Evolutionary conservation across 2,329 filamentous ascomycete species (phyloP), one percentile per base, ranked within the genome.

Genomic region (Claviceps pusilla): DNA sequence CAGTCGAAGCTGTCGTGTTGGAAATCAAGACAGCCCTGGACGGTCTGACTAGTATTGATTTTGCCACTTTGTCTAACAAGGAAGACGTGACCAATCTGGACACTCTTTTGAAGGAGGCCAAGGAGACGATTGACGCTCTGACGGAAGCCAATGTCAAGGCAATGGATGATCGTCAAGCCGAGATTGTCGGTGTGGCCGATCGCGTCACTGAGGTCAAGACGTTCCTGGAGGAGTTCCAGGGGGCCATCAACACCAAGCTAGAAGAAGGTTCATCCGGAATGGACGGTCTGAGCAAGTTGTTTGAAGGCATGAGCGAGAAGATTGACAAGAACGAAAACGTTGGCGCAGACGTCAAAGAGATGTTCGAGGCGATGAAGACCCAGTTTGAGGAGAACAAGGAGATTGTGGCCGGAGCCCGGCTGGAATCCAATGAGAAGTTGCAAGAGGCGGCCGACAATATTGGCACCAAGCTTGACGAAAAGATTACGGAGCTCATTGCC

Each of bases 381-480:
- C 90, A 96, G 65, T 95, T 97, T 57, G 89, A 96, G 62, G 86
- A 90, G 58, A 84, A 87, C 11, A 86, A 88, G 60, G 82, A 83
- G 16, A 82, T 86, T n/a, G 77, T 93, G 29, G 84, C 87, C 55
- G 86, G 85, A 7, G 78, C 83, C 52, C 93, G 91, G 70, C 75
- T 88, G n/a, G 88, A 95, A 57, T 79, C 83, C 3, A 87, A 95
- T 57, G 86, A 89, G 63, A 89, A 89, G 65, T 82, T 84, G 35
- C 76, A 81, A 59, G 70, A 78, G 56, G 75, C 76, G 0, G 76
- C 77, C 24, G 76, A 81, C 9, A 70, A 65, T 5, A 69, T 84
- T 9, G 70, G 74, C 47, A 66, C 68, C 56, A 82, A 80, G 65
- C 71, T 84, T 48, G 80, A 82, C 41, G 79, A 82, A 61, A 80